Evolutionary conservation across 2,329 filamentous ascomycete genomes (phyloP).

Genomic region (Penicillium sp.): DNA sequence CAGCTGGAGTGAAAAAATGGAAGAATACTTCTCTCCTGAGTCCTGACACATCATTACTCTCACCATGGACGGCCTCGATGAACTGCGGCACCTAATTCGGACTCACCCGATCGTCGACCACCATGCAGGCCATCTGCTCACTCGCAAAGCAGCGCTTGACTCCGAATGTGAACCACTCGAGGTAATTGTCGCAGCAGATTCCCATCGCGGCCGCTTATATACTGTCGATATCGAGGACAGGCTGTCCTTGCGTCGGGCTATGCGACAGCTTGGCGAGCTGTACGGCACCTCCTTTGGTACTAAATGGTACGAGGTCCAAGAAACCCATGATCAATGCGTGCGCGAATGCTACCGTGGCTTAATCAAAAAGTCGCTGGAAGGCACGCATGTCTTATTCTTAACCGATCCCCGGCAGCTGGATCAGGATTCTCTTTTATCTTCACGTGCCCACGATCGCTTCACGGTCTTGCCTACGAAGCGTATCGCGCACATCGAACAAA

Average conservation of each 20-base stretch:
- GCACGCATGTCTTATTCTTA: constrained; percentile 70
- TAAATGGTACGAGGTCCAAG: constrained; percentile 58
- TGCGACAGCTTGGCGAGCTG: constrained; percentile 62
- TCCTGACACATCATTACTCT: neutral
- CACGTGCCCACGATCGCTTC: constrained; percentile 63
- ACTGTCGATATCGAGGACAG: constrained; percentile 60
- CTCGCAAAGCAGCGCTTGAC: constrained; percentile 30
- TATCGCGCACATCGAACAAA: constrained; percentile 72
- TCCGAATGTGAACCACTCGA: constrained; percentile 49
- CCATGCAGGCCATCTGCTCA: constrained; percentile 47
- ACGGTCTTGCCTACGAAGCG: constrained; percentile 62
- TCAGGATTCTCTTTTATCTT: constrained; percentile 56
- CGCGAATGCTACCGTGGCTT: constrained; percentile 54
- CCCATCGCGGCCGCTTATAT: no score
- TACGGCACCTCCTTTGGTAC: constrained; percentile 57
- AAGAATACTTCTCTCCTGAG: no score
- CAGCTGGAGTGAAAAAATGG: neutral
- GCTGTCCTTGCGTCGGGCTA: constrained; percentile 66
- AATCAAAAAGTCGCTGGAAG: constrained; percentile 62
- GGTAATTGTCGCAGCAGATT: constrained; percentile 68
- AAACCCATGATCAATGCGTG: constrained; percentile 48
- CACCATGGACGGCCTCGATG: constrained; percentile 28
- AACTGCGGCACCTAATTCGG: constrained; percentile 37
- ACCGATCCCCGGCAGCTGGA: no score
- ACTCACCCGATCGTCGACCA: constrained; percentile 47